A percentile compares a stretch with the other conserved stretches of the same genome.
These are phyloP conservation scores for Neonectria magnoliae DNA, from an alignment of 2,329 filamentous ascomycete species.

Conservation along the genomic window DNA sequence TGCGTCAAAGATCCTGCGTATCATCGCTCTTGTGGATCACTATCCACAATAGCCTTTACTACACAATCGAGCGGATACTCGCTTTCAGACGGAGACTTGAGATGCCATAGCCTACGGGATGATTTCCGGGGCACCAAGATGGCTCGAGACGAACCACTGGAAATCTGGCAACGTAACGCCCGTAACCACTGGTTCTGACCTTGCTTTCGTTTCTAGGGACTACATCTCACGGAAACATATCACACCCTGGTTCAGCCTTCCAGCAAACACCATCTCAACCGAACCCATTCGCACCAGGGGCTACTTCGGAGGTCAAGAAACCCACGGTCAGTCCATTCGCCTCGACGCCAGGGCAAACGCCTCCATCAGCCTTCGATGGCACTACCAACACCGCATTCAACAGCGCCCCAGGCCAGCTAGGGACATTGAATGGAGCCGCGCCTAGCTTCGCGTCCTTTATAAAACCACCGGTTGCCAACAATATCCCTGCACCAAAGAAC, in stretches of 20 bases:
- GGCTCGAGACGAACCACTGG: conserved; percentile 43
- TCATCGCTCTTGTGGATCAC: conserved; percentile 23
- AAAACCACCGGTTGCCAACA: conserved; percentile 9
- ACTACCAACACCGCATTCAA: conserved; percentile 7
- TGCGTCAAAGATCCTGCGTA: conserved; percentile 39
- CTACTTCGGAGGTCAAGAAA: conserved; percentile 10
- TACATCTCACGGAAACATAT: conserved; percentile 34
- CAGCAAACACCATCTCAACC: conserved; percentile 31
- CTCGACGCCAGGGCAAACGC: conserved; percentile 7
- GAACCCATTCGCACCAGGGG: conserved; percentile 38
- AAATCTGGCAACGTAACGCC: conserved; percentile 41
- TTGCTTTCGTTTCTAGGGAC: conserved; percentile 43
- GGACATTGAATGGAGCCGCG: conserved; percentile 9
- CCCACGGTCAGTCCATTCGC: conserved; percentile 37
- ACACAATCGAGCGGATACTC: conserved; percentile 36
- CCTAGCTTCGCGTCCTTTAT: conserved; percentile 30
- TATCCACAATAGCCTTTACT: conserved; percentile 22
- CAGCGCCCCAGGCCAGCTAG: conserved; percentile 2
- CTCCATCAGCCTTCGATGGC: conserved; percentile 15
- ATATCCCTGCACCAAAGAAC: conserved; percentile 14
- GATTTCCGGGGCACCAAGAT: conserved; percentile 28
- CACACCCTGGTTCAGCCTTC: conserved; percentile 25
- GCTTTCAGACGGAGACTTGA: conserved; percentile 43
- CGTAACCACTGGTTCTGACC: conserved; percentile 44
- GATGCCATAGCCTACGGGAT: conserved; percentile 34